Evolutionary conservation across 2,329 filamentous ascomycete species (phyloP), one percentile per base, ranked within the genome.

Genomic region (Arthroderma sp.): DNA sequence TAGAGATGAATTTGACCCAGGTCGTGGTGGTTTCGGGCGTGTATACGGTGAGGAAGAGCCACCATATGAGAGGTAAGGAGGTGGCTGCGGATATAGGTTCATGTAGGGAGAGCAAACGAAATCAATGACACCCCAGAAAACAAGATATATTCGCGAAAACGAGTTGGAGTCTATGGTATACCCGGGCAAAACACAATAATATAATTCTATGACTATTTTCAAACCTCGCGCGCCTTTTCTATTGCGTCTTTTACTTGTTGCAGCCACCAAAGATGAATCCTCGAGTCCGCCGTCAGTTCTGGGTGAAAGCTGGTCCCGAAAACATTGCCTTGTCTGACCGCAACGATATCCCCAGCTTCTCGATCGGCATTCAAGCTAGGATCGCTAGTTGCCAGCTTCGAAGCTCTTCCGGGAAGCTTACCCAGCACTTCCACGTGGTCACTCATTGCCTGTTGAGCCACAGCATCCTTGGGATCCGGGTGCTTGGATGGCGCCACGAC

Each of bases 251-350:
- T 56, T 30, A 86, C 83, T 63, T 89, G 77, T 54, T 74, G 68
- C 59, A 98, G 58, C 91, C 91, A 98, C 91, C 91, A 96, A 4
- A 77, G 73, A 64, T 98, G 91, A 57, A 96, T 93, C 45, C 91
- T 75, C 46, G 80, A 70, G 66, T 98, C 91, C 5, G 79, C 76
- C 0, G 89, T 96, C 62, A 98, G 64, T 64, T 98, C 91, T 0
- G 91, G 91, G 56, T 96, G 91, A 59, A 96, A 98, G 57, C 88
- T 95, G 3, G 84, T 95, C 3, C 87, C 91, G 55, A 96, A 83
- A 0, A 94, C 82, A 63, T 95, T 95, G 0, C 83, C 86, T 66
- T 96, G 88, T 51, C 77, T 74, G 31, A 96, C 86, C 0, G 89
- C 89, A 42, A 96, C 80, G 42, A 96, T 89, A 53, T 94, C 84